Base-by-base conservation (phyloP, 2,329 filamentous ascomycete genomes). In the Aspergillus fumigatus region DNA sequence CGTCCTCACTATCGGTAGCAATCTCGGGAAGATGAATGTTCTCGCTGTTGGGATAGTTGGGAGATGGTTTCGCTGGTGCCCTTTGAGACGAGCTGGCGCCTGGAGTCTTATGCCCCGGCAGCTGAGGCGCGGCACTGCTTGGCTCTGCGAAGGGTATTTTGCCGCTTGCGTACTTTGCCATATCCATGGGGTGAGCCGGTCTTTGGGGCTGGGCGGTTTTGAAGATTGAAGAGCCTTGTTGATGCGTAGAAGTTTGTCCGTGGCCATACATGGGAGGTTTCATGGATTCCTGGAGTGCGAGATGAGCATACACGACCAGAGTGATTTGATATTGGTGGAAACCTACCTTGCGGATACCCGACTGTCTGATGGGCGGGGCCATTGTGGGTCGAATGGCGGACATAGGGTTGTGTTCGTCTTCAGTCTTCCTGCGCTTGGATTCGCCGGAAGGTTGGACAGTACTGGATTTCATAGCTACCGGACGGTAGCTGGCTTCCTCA, bases 1-100 rank as follows among this genome's bases (percentile, higher is more conserved):
- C 89, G 57, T 96, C 90, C 67, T 96, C 92, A 29, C 91, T 92
- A 70, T 99, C 95, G 1, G 94, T 97, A 61, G 92, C 86, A 65
- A 99, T 97, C 65, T 99, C 94, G 0, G 94, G 93, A 3, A 99
- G 84, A 63, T 94, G 88, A 67, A 99, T 97, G 52, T 84, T 84
- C 57, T 99, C 94, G 59, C 92, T 91, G 65, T 91, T 93, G 59
- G 88, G 89, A 75, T 95, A 96, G 52, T 90, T 85, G 1, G 92
- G 92, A 1, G 92, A 96, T 29, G 89, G 88, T 62, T 85, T 82
- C 19, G 82, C 65, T 3, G 66, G 65, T 27, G 70, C 65, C 58
- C 75, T 76, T 53, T 71, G 65, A 48, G 70, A 66, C 48, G 72
- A 68, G 53, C 63, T 65, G 66, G 88, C 82, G 9, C 82, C 85